Evolutionary conservation across 2,329 filamentous ascomycete species (phyloP), one percentile per base, ranked within the genome.

Genomic region (Knufia fluminis): DNA sequence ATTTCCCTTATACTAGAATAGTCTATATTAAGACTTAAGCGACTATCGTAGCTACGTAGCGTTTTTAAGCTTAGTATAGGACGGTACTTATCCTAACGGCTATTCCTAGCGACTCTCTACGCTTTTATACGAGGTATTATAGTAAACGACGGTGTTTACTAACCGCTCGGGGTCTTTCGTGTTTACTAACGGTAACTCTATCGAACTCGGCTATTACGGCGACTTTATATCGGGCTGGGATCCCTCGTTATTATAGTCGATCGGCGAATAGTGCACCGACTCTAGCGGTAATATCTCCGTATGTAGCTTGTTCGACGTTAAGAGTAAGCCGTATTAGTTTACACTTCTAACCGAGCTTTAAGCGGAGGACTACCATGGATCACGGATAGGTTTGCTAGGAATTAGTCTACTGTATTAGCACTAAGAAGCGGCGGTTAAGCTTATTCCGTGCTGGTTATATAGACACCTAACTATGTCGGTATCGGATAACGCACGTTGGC

Each of bases 1-100:
- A 76, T 94, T 94, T 69, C 86, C 87, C 0, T 88, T 83, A 1
- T 94, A 89, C 77, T 94, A 87, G 84, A 86, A 92, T 59, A 86
- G 86, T 46, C 75, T 79, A 57, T 74, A 83, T 54, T 56, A 69
- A 6, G 74, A 78, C 57, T 69, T 72, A 1, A 22, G 58, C 0
- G 71, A 82, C 60, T 76, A 79, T 67, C 39, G 39, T 9, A 74
- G 70, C 24, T 79, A 95, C 63, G 77, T 95, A 54, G 84, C 83
- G 3, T 95, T 89, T 65, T 85, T 87, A 1, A 76, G 79, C 58
- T 71, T 83, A 12, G 83, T 94, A 59, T 86, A 86, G 69, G 79
- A 79, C 54, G 88, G 89, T 31, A 72, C 71, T 28, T 95, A 88
- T 67, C 88, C 88, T 0, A 62, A 77, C 1, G 80, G 73, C 7